Evolutionary conservation across 306 rosid species (phyloP), one percentile per base, ranked within the genome.

Genomic region (Malus sieversii): DNA sequence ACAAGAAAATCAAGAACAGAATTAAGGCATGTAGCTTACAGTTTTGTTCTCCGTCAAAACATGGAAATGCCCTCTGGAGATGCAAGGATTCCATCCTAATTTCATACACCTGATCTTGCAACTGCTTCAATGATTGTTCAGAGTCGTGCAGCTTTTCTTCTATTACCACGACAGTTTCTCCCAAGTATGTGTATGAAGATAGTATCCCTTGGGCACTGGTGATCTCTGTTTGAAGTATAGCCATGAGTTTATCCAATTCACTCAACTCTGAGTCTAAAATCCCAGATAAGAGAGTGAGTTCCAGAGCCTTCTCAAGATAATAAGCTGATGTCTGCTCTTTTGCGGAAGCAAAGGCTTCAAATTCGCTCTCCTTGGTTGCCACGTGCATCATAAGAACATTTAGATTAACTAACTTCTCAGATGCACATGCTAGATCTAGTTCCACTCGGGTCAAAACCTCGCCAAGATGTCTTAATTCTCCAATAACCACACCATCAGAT

Each of bases 371-470:
- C 82, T 77, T 77, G 20, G 90, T 86, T 20, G 87, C 97, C 79
- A 92, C 83, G 65, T 76, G 85, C 98, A 92, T 92, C 90, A 82
- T 77, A 45, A 90, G 87, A 65, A 85, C 88, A 70, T 73, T 82
- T 73, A 92, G 79, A 83, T 96, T 92, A 25, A 83, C 80, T 44
- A 92, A 78, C 79, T 92, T 96, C 88, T 96, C 99, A 8, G 91
- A 88, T 73, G 81, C 85, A 72, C 88, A 81, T 1, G 91, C 97
- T 14, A 89, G 32, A 80, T 79, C 82, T 59, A 85, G 73, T 68
- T 94, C 90, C 69, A 94, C 70, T 70, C 80, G 71, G 6, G 84
- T 79, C 53, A 86, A 29, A 62, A 80, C 71, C 75, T 78, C 86
- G 3, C 77, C 62, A 62, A 63, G 82, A 73, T 79, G 73, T 61